These are phyloP conservation scores for Phytopythium litorale DNA, from an alignment of 352 stramenopile species.

Conservation along the genomic window DNA sequence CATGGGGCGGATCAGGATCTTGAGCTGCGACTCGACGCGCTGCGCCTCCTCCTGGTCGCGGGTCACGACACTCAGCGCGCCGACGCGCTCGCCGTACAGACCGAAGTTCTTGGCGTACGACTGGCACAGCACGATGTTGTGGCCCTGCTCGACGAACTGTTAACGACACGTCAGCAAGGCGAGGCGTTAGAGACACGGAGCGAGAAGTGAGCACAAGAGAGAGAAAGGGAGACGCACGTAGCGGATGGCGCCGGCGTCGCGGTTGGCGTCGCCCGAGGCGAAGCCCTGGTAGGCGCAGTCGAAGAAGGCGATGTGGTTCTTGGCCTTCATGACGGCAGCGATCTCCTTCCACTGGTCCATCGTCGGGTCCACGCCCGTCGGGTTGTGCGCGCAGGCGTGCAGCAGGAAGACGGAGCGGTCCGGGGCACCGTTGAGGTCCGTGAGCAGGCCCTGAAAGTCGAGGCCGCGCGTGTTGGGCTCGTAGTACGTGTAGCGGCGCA, in stretches of 20 bases:
- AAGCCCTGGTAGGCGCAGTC: slow-evolving; percentile 99
- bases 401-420: slow-evolving; percentile 96
- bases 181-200: not conserved
- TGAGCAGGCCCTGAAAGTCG: slow-evolving; percentile 93
- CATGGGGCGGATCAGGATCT: slow-evolving; percentile 98
- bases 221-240: slow-evolving; percentile 35
- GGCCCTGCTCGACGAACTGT: slow-evolving; percentile 97
- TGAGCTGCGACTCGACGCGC: slow-evolving; percentile 96
- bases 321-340: slow-evolving; percentile 92
- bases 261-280: slow-evolving; percentile 94
- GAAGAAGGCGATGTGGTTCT: slow-evolving; percentile 98
- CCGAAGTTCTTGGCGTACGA: slow-evolving; percentile 99
- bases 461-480: slow-evolving; percentile 81
- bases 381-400: slow-evolving; percentile 99
- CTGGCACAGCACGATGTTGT: slow-evolving; percentile 96
- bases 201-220: not conserved
- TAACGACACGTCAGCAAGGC: not conserved
- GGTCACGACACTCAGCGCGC: slow-evolving; percentile 95
- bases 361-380: slow-evolving; percentile 97
- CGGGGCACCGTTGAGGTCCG: slow-evolving; percentile 93
- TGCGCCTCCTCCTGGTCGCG: slow-evolving; percentile 93
- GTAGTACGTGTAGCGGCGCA: slow-evolving; percentile 85
- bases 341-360: slow-evolving; percentile 98
- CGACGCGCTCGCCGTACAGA: slow-evolving; percentile 98
- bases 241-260: slow-evolving; percentile 94